Evolutionary conservation across 495 filamentous ascomycete species (phyloP).

Genomic region (Penicillium parvum): DNA sequence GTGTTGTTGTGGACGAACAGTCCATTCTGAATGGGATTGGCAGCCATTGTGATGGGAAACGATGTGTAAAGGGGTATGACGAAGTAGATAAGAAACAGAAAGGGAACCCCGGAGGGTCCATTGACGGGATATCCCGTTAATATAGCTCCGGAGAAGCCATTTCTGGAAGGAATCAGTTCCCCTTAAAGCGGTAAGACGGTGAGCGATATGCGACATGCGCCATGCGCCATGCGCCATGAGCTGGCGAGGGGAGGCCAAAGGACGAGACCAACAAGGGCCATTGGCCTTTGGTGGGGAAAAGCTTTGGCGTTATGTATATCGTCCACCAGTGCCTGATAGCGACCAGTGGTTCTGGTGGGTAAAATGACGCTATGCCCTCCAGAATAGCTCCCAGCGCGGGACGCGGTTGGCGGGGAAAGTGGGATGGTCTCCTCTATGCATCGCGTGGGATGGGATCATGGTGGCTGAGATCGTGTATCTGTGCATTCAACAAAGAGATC

Average conservation of each 20-base stretch:
- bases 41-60: constrained; percentile 26
- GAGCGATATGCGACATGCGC: constrained; percentile 8
- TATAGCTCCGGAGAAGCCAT: constrained; percentile 8
- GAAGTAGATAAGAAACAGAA: neutral
- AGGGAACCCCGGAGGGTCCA: neutral
- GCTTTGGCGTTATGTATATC: constrained; percentile 6
- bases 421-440: constrained; percentile 2
- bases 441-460: neutral
- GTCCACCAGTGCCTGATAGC: neutral
- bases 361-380: constrained; percentile 14
- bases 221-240: too few species aligned
- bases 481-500: too few species aligned
- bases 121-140: constrained; percentile 7
- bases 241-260: neutral
- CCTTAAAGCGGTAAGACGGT: constrained; percentile 8
- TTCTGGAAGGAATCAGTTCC: neutral
- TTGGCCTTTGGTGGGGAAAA: neutral
- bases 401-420: constrained; percentile 1
- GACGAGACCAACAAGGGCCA: neutral
- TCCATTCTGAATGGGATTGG: constrained; percentile 38
- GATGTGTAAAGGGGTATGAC: neutral
- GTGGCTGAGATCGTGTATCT: neutral
- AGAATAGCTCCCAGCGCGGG: neutral
- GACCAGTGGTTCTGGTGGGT: constrained; percentile 7
- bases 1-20: constrained; percentile 60